Conservation (phyloP, 805 yeast genomes). For the Saccharomyces kudriavzevii region DNA sequence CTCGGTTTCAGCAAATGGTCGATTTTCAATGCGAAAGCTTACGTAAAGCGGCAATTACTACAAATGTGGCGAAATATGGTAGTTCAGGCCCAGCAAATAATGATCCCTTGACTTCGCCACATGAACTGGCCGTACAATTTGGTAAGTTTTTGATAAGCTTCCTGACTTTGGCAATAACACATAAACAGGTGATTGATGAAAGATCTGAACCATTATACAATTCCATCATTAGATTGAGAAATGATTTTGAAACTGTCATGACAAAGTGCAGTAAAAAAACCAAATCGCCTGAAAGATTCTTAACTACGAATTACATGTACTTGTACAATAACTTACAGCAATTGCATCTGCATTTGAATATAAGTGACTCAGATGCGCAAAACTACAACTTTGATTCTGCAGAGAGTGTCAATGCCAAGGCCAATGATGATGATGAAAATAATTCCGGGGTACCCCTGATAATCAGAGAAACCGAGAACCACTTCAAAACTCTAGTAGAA, state of each 20-base stretch:
- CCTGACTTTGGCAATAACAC: slow-evolving; percentile 43
- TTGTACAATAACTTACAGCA: slow-evolving; percentile 26
- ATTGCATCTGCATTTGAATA: slow-evolving; percentile 10
- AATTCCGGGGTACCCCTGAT: slow-evolving; percentile 14
- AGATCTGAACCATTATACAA: slow-evolving; percentile 63
- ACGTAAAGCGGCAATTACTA: slow-evolving; percentile 39
- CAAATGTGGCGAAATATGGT: slow-evolving; percentile 27
- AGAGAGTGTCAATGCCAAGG: neutral
- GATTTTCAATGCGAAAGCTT: slow-evolving; percentile 72
- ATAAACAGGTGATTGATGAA: slow-evolving; percentile 24
- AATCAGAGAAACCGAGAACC: slow-evolving; percentile 25
- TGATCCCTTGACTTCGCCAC: slow-evolving; percentile 36
- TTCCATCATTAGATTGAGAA: slow-evolving; percentile 60
- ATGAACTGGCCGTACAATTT: slow-evolving; percentile 69
- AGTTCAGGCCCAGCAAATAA: slow-evolving; percentile 19
- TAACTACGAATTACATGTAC: slow-evolving; percentile 46
- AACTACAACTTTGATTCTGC: neutral
- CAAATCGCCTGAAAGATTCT: slow-evolving; percentile 56
- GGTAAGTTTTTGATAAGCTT: slow-evolving; percentile 66
- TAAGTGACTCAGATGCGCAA: slow-evolving; percentile 6
- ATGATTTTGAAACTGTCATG: slow-evolving; percentile 71
- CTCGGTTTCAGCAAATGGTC: slow-evolving; percentile 66
- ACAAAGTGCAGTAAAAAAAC: slow-evolving; percentile 56
- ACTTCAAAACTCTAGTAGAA: slow-evolving; percentile 24
- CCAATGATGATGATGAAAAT: neutral